Evolutionary conservation across 208 protist species (phyloP).

Genomic region (Naegleria fowleri): DNA sequence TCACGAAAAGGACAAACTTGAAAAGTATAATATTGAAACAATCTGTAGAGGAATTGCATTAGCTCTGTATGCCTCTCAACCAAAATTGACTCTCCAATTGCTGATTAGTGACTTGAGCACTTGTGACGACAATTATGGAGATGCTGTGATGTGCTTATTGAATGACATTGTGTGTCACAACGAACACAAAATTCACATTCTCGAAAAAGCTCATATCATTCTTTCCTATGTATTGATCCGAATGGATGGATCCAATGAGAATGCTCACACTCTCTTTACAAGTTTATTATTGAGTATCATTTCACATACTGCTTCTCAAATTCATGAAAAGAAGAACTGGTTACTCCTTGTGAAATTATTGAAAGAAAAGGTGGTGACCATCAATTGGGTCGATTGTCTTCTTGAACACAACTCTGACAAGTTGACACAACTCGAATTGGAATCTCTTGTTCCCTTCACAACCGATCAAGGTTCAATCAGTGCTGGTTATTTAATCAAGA

Average conservation of each 20-base stretch:
- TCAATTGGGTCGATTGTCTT: neutral
- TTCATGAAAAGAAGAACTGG: neutral
- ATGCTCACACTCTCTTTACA: neutral
- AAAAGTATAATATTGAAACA: neutral
- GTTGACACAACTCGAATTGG: neutral
- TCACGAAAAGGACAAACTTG: neutral
- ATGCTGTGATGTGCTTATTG: neutral
- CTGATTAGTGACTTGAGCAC: neutral
- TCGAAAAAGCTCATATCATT: neutral
- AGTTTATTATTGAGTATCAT: neutral
- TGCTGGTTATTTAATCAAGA: neutral
- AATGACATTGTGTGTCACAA: neutral
- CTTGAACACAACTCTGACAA: neutral
- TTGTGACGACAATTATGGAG: neutral
- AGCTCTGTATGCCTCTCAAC: neutral
- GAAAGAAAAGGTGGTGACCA: neutral
- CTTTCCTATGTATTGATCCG: neutral
- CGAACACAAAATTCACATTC: neutral
- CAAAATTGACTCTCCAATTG: neutral
- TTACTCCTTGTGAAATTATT: neutral
- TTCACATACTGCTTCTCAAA: neutral
- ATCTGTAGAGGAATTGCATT: neutral
- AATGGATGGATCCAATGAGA: neutral
- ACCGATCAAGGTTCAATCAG: neutral
- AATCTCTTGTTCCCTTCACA: neutral